Evolutionary conservation across 2,329 filamentous ascomycete species (phyloP).

Genomic region (Beauveria sp.): DNA sequence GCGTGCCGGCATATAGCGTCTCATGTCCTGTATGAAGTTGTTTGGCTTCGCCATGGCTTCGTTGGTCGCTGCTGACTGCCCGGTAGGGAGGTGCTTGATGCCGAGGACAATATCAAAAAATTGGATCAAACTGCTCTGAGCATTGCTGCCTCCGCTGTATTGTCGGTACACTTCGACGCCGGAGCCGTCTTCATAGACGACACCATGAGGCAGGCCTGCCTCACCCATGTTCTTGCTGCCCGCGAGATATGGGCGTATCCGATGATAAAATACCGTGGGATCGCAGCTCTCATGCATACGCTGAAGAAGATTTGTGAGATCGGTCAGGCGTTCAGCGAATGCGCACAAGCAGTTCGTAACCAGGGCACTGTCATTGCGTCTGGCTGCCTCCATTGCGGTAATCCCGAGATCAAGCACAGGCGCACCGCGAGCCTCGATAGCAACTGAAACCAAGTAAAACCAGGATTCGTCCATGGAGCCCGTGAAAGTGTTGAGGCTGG

Average conservation of each 20-base stretch:
- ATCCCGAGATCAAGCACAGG: constrained; percentile 86
- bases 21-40: constrained; percentile 97
- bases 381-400: constrained; percentile 72
- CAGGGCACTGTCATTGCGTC: constrained; percentile 57
- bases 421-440: constrained; percentile 86
- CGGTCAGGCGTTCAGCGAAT: constrained; percentile 83
- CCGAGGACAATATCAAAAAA: constrained; percentile 93
- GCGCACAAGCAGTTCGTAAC: constrained; percentile 70
- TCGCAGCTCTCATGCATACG: constrained; percentile 96
- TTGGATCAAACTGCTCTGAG: constrained; percentile 92
- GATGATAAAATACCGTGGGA: constrained; percentile 88
- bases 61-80: constrained; percentile 44
- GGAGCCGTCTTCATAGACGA: constrained; percentile 77
- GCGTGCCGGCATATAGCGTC: constrained; percentile 89
- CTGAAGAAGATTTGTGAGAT: constrained; percentile 68
- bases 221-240: constrained; percentile 98
- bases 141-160: constrained; percentile 90
- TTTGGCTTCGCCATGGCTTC: constrained; percentile 48
- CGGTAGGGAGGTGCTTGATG: constrained; percentile 84
- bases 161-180: constrained; percentile 65
- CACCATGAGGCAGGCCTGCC: constrained; percentile 78
- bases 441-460: constrained; percentile 95
- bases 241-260: constrained; percentile 90
- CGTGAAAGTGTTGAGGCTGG: constrained; percentile 83
- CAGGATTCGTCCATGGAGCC: constrained; percentile 94